Evolutionary conservation across 768 basidiomycete species (phyloP).

Genomic region (Pleurotus giganteus): DNA sequence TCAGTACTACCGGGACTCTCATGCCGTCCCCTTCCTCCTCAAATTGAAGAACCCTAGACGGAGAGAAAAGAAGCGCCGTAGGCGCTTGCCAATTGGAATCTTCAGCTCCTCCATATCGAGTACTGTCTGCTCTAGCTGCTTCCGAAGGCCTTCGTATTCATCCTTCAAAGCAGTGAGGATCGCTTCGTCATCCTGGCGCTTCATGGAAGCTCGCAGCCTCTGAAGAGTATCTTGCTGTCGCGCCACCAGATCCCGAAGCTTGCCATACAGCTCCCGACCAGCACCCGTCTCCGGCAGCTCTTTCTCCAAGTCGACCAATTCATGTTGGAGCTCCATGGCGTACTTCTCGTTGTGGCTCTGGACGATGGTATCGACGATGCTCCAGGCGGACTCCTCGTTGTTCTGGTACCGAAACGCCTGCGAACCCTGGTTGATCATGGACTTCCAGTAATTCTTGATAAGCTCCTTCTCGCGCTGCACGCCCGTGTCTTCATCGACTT

Average conservation of each 20-base stretch:
- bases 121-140: conserved; percentile 5
- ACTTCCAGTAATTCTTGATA: conserved; percentile 40
- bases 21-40: conserved; percentile 21
- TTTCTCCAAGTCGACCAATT: conserved; percentile 17
- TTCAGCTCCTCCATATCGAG: conserved; percentile 8
- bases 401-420: conserved; percentile 31
- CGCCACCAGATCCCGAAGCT: conserved; percentile 11
- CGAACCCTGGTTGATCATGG: conserved; percentile 39
- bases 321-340: conserved; percentile 18
- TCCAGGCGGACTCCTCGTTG: conserved; percentile 14
- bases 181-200: conserved; percentile 1
- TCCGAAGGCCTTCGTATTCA: conserved; percentile 11
- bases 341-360: conserved; percentile 17
- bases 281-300: conserved; percentile 34
- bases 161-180: conserved; percentile 4
- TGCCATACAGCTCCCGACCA: conserved; percentile 11
- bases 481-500: conserved; percentile 32
- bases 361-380: conserved; percentile 26
- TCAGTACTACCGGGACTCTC: too few species aligned
- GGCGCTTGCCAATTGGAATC: conserved; percentile 9
- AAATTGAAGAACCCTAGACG: background rate
- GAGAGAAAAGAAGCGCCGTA: conserved; percentile 5
- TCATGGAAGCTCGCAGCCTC: conserved; percentile 2
- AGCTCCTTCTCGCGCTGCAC: conserved; percentile 40
- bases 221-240: conserved; percentile 13